Evolutionary conservation across 257 asterid species (phyloP), one percentile per base, ranked within the genome.

Genomic region (Fraxinus americana): DNA sequence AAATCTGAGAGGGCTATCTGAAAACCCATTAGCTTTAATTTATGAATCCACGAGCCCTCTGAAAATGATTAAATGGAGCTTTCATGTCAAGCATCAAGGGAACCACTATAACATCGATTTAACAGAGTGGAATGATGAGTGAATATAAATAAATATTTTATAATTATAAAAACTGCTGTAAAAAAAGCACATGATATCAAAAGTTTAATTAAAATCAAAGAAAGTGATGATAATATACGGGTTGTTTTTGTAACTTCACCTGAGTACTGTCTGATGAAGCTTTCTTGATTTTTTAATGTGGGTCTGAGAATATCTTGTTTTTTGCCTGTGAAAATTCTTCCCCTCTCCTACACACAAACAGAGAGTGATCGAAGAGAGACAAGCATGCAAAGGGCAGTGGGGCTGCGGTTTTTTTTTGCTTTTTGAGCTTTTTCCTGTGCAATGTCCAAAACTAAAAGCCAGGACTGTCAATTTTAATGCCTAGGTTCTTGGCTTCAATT

Each of bases 41-140:
- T 79, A 86, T 50, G 82, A 83, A 84, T 48, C 71, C 76, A 71
- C 35, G 75, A 74, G 67, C 35, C 78, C 69, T 45, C 2, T 77
- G 87, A 85, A 81, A 87, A 89, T 91, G 91, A 93, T 91, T 83
- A 91, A 84, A 80, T 81, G 73, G 80, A 84, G 86, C 94, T 86
- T 89, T 69, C 91, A 85, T 91, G 97, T 82, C 97, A 88, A 90
- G 97, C 94, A 94, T 89, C 83, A 87, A 85, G 94, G 98, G 91
- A 91, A 89, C 94, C 92, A 83, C 90, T 83, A 86, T 80, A 83
- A 67, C 85, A 83, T 85, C 79, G 88, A 85, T 85, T 90, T 82
- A 82, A 89, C 93, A 91, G 89, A 84, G 85, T 86, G 91, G 90
- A 86, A 85, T 78, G 84, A 89, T 83, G 89, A 86, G 76, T 5